phyloP scores from a whole-genome alignment of 2,329 filamentous ascomycete species.

The Tolypocladium amazonense region DNA sequence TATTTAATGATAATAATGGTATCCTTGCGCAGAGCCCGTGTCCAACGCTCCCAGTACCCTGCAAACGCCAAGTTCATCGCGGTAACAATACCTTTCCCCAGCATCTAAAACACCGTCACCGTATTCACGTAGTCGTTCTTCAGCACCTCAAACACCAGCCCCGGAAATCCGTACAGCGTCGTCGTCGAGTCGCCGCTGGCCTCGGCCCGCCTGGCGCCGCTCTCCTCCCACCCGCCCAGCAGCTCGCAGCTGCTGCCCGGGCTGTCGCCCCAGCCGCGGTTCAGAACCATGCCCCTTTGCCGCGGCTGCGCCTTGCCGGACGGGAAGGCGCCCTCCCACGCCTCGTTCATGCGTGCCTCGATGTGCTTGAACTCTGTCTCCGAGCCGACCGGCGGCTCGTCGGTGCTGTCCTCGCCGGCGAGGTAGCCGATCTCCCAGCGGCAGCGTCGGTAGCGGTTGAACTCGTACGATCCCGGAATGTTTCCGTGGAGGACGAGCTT shows the following conservation, averaged over 20 bases:
- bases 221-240: conserved; percentile 78
- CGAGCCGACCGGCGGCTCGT: conserved; percentile 43
- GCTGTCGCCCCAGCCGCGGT: conserved; percentile 84
- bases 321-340: conserved; percentile 59
- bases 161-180: conserved; percentile 86
- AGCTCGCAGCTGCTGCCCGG: conserved; percentile 83
- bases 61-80: neutral
- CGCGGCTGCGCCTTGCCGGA: conserved; percentile 38
- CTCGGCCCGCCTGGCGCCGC: conserved; percentile 42
- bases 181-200: conserved; percentile 53
- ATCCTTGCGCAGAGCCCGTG: neutral
- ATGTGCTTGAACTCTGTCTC: conserved; percentile 71
- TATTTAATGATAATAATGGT: neutral
- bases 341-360: conserved; percentile 54
- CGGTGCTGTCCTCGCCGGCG: conserved; percentile 28
- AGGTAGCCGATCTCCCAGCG: conserved; percentile 70
- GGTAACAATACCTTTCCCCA: neutral
- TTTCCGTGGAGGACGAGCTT: conserved; percentile 94
- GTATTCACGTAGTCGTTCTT: conserved; percentile 86
- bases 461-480: conserved; percentile 89
- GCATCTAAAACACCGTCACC: conserved; percentile 66
- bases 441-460: conserved; percentile 85
- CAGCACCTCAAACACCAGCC: conserved; percentile 88
- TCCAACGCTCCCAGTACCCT: neutral
- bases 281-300: conserved; percentile 74